These are phyloP conservation scores for Hyaloscypha variabilis DNA, from an alignment of 495 filamentous ascomycete genomes.

Conservation along the genomic window DNA sequence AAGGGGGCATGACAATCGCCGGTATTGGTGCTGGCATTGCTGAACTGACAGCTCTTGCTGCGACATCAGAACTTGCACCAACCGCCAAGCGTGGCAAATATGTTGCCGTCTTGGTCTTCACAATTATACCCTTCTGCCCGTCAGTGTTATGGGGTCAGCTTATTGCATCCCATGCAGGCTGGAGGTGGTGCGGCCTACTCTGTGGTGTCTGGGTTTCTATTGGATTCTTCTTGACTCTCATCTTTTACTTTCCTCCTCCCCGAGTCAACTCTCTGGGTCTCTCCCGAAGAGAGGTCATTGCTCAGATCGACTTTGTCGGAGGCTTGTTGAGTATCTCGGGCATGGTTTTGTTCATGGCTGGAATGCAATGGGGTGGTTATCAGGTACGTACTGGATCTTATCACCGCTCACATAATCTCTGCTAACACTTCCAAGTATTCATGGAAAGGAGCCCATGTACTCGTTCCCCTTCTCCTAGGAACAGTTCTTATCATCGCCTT, in stretches of 20 bases:
- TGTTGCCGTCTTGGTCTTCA: constrained; percentile 67
- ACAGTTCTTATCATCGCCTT: constrained; percentile 56
- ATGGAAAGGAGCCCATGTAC: constrained; percentile 61
- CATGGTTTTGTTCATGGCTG: constrained; percentile 66
- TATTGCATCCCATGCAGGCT: constrained; percentile 59
- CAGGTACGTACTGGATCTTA: too few species aligned
- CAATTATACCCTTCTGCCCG: constrained; percentile 68
- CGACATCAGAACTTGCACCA: constrained; percentile 70
- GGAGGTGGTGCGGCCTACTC: constrained; percentile 67
- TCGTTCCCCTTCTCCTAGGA: constrained; percentile 63
- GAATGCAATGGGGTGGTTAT: constrained; percentile 71
- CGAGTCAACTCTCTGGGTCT: constrained; percentile 56
- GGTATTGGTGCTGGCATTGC: constrained; percentile 66
- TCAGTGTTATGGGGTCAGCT: constrained; percentile 72
- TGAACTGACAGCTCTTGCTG: constrained; percentile 70
- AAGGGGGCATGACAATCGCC: constrained; percentile 63
- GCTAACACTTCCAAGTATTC: constrained; percentile 42
- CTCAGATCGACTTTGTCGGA: constrained; percentile 66
- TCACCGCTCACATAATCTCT: too few species aligned
- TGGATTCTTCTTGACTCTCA: constrained; percentile 59
- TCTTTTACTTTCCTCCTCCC: constrained; percentile 71
- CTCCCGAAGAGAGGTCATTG: constrained; percentile 51
- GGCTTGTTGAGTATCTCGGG: constrained; percentile 68
- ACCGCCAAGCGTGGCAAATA: constrained; percentile 69
- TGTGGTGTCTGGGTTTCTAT: constrained; percentile 62